Evolutionary conservation across 192 early-diverging fungal species (phyloP).

Genomic region (Coemansia sp.): DNA sequence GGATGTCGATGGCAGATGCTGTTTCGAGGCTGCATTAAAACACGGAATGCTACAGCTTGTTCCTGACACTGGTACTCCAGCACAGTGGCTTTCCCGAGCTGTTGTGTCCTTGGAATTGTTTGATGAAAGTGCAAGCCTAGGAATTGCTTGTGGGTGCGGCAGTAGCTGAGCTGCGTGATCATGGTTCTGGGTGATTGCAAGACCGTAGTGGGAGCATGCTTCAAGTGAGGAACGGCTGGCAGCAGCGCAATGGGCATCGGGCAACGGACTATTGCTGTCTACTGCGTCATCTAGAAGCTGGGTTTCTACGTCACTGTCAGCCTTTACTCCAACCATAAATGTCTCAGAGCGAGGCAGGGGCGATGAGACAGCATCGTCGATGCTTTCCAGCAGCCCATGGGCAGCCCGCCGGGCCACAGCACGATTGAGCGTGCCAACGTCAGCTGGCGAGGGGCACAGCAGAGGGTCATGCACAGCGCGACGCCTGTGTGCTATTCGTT

Average conservation of each 20-base stretch:
- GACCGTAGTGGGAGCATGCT: background rate
- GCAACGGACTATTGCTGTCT: background rate
- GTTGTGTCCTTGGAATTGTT: background rate
- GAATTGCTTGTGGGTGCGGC: background rate
- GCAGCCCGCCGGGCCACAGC: constrained; percentile 17
- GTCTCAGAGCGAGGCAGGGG: constrained; percentile 39
- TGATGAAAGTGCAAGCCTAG: background rate
- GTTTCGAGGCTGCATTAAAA: background rate
- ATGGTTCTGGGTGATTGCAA: constrained; percentile 6
- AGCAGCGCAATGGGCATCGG: background rate
- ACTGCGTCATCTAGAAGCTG: background rate
- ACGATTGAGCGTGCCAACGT: constrained; percentile 13
- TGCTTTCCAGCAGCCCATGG: constrained; percentile 23
- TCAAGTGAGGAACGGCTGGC: background rate
- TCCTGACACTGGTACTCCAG: background rate
- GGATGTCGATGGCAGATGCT: background rate
- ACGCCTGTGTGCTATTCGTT: constrained; percentile 15
- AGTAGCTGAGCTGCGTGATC: background rate
- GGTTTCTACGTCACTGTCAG: constrained; percentile 25
- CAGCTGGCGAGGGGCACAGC: constrained; percentile 29
- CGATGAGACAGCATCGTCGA: constrained; percentile 43
- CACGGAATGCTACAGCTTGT: constrained; percentile 3
- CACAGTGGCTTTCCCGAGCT: background rate
- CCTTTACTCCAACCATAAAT: constrained; percentile 31
- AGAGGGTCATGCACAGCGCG: constrained; percentile 39